These are phyloP conservation scores for Hypoxylon sp. DNA, from an alignment of 2,329 filamentous ascomycete genomes.

Conservation along the genomic window DNA sequence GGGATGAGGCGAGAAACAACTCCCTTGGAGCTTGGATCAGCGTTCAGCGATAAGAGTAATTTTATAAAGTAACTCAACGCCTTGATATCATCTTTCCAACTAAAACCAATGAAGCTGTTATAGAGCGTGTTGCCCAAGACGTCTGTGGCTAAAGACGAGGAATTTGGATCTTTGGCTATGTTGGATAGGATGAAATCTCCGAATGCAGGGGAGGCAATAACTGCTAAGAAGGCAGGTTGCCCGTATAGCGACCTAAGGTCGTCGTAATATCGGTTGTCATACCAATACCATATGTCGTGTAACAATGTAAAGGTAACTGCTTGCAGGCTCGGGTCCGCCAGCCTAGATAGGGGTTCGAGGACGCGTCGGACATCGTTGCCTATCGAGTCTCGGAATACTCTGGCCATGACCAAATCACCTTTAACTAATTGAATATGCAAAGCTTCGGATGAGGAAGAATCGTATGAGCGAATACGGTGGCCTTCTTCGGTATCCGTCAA, in stretches of 20 bases:
- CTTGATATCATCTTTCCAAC: not conserved
- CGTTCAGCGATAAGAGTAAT: not conserved
- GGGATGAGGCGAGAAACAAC: not conserved
- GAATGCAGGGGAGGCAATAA: not conserved
- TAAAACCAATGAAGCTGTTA: not conserved
- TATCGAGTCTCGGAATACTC: not conserved
- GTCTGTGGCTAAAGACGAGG: not conserved
- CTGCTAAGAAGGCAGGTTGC: not conserved
- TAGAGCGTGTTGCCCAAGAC: not conserved
- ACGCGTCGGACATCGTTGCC: too few species aligned
- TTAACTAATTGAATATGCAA: not conserved
- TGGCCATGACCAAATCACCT: not conserved
- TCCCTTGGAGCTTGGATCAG: not conserved
- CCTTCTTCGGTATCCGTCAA: constrained; percentile 23
- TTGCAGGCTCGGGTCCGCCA: not conserved
- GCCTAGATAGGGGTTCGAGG: not conserved
- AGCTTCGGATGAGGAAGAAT: not conserved
- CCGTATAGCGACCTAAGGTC: too few species aligned
- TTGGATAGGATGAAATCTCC: constrained; percentile 3
- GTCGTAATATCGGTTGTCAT: constrained; percentile 8
- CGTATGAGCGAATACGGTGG: not conserved
- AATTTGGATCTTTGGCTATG: not conserved
- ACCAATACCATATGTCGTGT: not conserved
- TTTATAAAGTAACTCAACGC: not conserved
- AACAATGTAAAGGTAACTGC: not conserved